Evolutionary conservation across 2,329 filamentous ascomycete species (phyloP).

Genomic region (Cercospora berteroae): DNA sequence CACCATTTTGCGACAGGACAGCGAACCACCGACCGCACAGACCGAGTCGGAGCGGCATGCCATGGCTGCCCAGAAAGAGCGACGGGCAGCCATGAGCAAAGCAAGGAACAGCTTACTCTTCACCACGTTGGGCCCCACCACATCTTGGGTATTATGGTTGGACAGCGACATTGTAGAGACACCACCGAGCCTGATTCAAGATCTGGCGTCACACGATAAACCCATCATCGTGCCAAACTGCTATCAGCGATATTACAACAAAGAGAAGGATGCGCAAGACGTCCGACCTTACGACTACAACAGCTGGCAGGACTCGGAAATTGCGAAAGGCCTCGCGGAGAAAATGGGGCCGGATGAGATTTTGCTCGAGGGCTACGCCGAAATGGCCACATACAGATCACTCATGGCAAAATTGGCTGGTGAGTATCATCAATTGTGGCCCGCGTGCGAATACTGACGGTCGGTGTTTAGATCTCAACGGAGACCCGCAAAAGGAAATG

Average conservation of each 20-base stretch:
- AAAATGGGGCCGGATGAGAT: conserved; percentile 91
- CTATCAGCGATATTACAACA: conserved; percentile 74
- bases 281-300: conserved; percentile 95
- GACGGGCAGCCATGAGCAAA: conserved; percentile 86
- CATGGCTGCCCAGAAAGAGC: conserved; percentile 80
- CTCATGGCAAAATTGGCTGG: conserved; percentile 83
- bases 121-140: conserved; percentile 85
- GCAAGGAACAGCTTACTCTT: conserved; percentile 93
- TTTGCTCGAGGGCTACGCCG: conserved; percentile 85
- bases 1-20: conserved; percentile 92
- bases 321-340: conserved; percentile 69
- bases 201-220: conserved; percentile 82
- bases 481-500: conserved; percentile 44
- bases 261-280: conserved; percentile 68
- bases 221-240: conserved; percentile 94
- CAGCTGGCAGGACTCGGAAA: conserved; percentile 89
- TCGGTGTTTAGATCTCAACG: conserved; percentile 27
- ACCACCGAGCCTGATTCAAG: conserved; percentile 80
- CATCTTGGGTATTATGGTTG: conserved; percentile 96
- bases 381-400: conserved; percentile 87
- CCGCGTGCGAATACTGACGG: not conserved
- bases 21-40: conserved; percentile 78
- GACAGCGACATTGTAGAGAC: conserved; percentile 91
- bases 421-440: conserved; percentile 31
- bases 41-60: conserved; percentile 88